phyloP scores from a whole-genome alignment of 2,329 filamentous ascomycete genomes.

The Myotisia sp. region DNA sequence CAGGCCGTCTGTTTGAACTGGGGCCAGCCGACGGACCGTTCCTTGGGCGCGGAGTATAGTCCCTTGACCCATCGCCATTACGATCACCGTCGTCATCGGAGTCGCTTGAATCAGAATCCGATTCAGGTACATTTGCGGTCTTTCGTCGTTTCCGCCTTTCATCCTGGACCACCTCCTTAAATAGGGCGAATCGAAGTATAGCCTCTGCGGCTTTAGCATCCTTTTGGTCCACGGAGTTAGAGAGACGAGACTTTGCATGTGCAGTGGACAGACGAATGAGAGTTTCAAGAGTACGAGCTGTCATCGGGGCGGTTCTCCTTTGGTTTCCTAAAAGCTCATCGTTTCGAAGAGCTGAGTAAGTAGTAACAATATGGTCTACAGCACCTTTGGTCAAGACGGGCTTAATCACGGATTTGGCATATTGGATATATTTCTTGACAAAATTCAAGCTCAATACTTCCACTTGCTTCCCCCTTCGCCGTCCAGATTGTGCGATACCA shows the following conservation, averaged over 20 bases:
- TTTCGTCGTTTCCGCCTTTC: constrained; percentile 74
- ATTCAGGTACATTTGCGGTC: constrained; percentile 52
- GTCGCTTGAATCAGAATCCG: constrained; percentile 40
- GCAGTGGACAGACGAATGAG: constrained; percentile 95
- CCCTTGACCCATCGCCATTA: too few species aligned
- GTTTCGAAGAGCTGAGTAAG: constrained; percentile 85
- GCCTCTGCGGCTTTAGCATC: constrained; percentile 79
- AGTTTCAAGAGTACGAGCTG: constrained; percentile 90
- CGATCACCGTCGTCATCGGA: constrained; percentile 22
- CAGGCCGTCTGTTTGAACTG: constrained; percentile 20
- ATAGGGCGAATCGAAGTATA: constrained; percentile 85
- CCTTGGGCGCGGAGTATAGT: constrained; percentile 14
- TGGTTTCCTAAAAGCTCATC: constrained; percentile 93
- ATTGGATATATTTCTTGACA: constrained; percentile 99
- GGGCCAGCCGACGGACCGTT: constrained; percentile 14
- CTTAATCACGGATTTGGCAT: constrained; percentile 83
- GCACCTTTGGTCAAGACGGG: constrained; percentile 82
- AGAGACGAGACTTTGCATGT: constrained; percentile 83
- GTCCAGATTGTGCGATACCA: constrained; percentile 62
- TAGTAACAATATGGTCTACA: constrained; percentile 76
- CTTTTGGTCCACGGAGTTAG: constrained; percentile 72
- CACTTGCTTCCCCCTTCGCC: constrained; percentile 59
- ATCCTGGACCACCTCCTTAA: constrained; percentile 77
- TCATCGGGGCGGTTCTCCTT: constrained; percentile 85
- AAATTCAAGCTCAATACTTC: constrained; percentile 93